Base-by-base conservation (phyloP, 2,329 filamentous ascomycete genomes). In the Penicillium brevicompactum region DNA sequence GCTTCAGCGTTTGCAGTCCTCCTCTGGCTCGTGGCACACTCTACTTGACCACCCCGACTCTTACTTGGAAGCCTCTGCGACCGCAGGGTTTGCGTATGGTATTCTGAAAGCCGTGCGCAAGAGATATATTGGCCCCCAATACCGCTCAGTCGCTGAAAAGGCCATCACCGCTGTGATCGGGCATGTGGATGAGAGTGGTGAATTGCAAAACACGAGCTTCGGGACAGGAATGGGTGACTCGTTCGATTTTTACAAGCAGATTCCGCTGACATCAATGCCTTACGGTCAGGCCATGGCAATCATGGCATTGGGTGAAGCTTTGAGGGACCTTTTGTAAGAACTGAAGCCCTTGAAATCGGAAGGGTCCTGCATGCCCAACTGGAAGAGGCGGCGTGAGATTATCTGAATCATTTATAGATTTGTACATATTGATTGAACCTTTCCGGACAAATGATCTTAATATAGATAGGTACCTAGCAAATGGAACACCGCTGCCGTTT, bases 201-300 rank as follows among this genome's bases (percentile, higher is more conserved):
- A 92, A 74, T 73, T 93, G 67, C 76, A 82, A 46, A 86, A 91
- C 67, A 88, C 87, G 1, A 91, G 87, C 61, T 93, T 92, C 67
- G 90, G 90, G 0, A 93, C 90, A 0, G 87, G 80, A 0, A 92
- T 93, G 88, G 90, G 90, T 0, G 79, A 84, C 60, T 82, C 82
- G 54, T 71, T 92, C 67, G 84, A 92, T 74, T 88, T 91, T 70
- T 92, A 93, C 68, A 87, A 88, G 72, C 83, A 90, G 59, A 92
- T 93, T 55, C 82, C 86, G 1, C 74, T 87, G 58, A 93, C 90
- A 2, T 88, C 87, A 63, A 93, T 92, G 90, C 90, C 89, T 6
- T 92, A 92, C 65, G 90, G 90, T 0, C 90, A 92, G 71, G 88
- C 89, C 0, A 92, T 92, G 89, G 89, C 88, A 0, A 91, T 92